phyloP scores from a whole-genome alignment of 805 yeast species.

The Starmerella geochares region DNA sequence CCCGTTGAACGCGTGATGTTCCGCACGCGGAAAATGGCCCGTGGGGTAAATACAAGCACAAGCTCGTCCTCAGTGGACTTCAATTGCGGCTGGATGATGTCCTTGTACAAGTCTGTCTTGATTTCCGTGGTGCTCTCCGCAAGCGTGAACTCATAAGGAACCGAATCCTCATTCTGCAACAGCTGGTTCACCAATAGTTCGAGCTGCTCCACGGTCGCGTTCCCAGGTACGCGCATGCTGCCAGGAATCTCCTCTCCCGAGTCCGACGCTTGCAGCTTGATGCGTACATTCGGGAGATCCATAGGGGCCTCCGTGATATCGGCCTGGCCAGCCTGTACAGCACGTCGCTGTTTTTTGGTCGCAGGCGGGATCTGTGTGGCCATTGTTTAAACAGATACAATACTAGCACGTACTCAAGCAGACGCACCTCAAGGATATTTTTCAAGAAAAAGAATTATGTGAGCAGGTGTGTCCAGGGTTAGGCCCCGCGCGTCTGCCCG shows the following conservation, averaged over 20 bases:
- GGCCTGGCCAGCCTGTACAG: conserved; percentile 27
- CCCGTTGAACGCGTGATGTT: conserved; percentile 86
- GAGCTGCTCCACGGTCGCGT: conserved; percentile 69
- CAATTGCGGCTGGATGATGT: conserved; percentile 75
- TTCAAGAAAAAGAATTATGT: conserved; percentile 9
- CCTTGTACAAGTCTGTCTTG: conserved; percentile 61
- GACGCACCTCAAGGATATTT: not conserved
- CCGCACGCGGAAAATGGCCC: conserved; percentile 86
- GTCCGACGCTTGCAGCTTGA: conserved; percentile 74
- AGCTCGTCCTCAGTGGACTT: conserved; percentile 87
- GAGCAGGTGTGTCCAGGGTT: not conserved
- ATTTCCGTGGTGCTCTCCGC: conserved; percentile 52
- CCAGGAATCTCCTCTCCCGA: conserved; percentile 82
- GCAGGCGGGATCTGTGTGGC: conserved; percentile 92
- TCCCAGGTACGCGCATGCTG: conserved; percentile 83
- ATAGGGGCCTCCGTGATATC: conserved; percentile 64
- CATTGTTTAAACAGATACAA: conserved; percentile 38
- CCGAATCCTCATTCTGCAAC: conserved; percentile 59
- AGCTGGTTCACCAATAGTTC: conserved; percentile 80
- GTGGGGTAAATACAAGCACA: conserved; percentile 84
- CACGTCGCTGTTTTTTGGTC: conserved; percentile 74
- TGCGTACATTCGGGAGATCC: conserved; percentile 76
- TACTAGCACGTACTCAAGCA: not conserved
- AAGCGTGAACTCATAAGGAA: conserved; percentile 79
- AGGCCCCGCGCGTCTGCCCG: not conserved